Conservation (phyloP, 768 basidiomycete species). For the Hygrophoropsis aurantiaca region DNA sequence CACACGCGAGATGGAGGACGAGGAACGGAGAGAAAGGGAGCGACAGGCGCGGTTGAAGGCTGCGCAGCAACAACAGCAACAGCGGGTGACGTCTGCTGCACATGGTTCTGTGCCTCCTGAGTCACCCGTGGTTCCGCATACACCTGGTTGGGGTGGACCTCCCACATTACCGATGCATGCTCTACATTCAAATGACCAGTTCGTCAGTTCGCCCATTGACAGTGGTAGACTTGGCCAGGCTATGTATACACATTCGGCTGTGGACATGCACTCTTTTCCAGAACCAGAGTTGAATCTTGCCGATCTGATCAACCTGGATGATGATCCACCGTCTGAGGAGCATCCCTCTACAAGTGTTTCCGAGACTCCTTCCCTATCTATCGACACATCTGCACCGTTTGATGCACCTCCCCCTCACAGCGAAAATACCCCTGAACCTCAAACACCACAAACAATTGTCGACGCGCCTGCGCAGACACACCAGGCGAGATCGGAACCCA, state of each 20-base stretch:
- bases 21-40: conserved; percentile 70
- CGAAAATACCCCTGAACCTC: conserved; percentile 47
- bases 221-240: conserved; percentile 29
- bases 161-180: conserved; percentile 56
- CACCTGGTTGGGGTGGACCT: conserved; percentile 60
- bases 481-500: conserved; percentile 40
- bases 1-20: conserved; percentile 62
- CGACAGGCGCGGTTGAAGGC: conserved; percentile 60
- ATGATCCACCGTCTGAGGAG: conserved; percentile 39
- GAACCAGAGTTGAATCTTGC: conserved; percentile 73
- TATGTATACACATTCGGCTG: conserved; percentile 33
- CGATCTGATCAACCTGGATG: conserved; percentile 78
- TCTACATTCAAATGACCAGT: conserved; percentile 26
- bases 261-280: conserved; percentile 37
- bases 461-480: conserved; percentile 21
- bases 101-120: conserved; percentile 67
- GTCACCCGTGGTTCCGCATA: conserved; percentile 54
- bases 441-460: conserved; percentile 16
- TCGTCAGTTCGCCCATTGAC: conserved; percentile 20
- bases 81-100: conserved; percentile 48
- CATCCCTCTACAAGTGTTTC: conserved; percentile 17
- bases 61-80: conserved; percentile 39
- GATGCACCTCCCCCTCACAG: conserved; percentile 36
- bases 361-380: conserved; percentile 28
- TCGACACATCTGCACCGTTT: conserved; percentile 1